Conservation (phyloP, 2,329 filamentous ascomycete species). For the Didymella pomorum region DNA sequence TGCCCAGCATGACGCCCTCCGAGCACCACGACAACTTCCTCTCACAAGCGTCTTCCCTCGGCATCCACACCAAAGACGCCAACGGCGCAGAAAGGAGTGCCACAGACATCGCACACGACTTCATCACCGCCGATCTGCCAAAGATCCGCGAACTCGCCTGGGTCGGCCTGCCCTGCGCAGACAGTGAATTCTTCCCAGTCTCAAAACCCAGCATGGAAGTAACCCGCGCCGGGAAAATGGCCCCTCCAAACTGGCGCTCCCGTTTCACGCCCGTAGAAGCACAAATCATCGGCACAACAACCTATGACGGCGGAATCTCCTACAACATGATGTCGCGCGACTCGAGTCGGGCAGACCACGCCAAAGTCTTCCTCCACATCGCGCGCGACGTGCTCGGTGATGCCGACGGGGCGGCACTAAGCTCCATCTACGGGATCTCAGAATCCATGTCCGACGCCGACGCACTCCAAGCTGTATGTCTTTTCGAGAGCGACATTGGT, state of each 20-base stretch:
- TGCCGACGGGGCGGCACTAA: constrained; percentile 1
- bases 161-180: constrained; percentile 26
- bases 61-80: constrained; percentile 1
- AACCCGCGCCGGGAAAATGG: constrained; percentile 7
- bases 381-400: constrained; percentile 15
- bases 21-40: constrained; percentile 26
- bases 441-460: constrained; percentile 7
- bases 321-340: constrained; percentile 30
- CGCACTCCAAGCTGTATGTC: constrained; percentile 26
- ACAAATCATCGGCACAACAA: constrained; percentile 27
- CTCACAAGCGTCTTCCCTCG: constrained; percentile 13
- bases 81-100: constrained; percentile 4
- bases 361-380: constrained; percentile 5
- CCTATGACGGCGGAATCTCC: constrained; percentile 28
- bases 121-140: constrained; percentile 12
- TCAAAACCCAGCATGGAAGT: constrained; percentile 20
- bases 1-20: constrained; percentile 24
- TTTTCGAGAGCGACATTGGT: constrained; percentile 31
- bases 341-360: constrained; percentile 16
- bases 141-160: constrained; percentile 25
- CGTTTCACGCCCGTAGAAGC: constrained; percentile 18
- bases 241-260: constrained; percentile 6
- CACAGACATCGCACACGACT: constrained; percentile 12
- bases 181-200: constrained; percentile 20
- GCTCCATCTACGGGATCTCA: constrained; percentile 13